Percentiles rank a stretch among this genome's conserved stretches.
Evolutionary conservation across 768 basidiomycete species (phyloP).

Genomic region (Pholiota molesta): DNA sequence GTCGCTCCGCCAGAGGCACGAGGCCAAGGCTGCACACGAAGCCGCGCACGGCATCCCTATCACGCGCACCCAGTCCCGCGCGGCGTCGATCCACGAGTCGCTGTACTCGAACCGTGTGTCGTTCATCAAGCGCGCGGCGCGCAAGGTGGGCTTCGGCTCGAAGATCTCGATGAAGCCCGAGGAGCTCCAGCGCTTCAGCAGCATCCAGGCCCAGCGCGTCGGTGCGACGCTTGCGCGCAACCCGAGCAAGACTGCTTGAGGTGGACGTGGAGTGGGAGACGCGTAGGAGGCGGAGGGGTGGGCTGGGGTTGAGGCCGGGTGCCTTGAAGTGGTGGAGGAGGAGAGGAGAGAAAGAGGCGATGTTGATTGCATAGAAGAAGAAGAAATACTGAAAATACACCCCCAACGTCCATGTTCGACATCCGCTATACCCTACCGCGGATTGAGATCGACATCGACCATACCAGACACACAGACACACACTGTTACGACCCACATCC

Average conservation of each 20-base stretch:
- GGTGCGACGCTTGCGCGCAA: conserved; percentile 79
- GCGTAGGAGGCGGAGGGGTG: conserved; percentile 7
- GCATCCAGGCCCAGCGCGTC: conserved; percentile 80
- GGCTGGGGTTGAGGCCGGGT: neutral
- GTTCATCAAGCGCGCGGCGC: conserved; percentile 87
- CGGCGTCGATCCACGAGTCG: conserved; percentile 87
- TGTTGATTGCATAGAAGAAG: conserved; percentile 8
- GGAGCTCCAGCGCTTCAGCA: conserved; percentile 84
- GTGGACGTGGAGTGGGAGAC: neutral
- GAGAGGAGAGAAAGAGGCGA: conserved; percentile 10
- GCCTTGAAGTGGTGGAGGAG: neutral
- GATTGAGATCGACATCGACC: conserved; percentile 12
- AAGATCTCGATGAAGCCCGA: conserved; percentile 82
- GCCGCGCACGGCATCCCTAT: conserved; percentile 64
- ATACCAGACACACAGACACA: conserved; percentile 7
- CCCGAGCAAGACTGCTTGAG: conserved; percentile 57
- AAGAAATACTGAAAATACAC: conserved; percentile 2
- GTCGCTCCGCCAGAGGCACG: conserved; percentile 70
- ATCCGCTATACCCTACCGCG: neutral
- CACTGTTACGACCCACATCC: conserved; percentile 11
- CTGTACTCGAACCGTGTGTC: conserved; percentile 94
- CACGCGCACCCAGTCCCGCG: conserved; percentile 86
- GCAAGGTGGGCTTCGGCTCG: conserved; percentile 87
- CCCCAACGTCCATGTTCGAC: conserved; percentile 10
- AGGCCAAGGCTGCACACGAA: conserved; percentile 51